Conservation (phyloP, 1,284 basidiomycete genomes). For the Trametes pubescens region DNA sequence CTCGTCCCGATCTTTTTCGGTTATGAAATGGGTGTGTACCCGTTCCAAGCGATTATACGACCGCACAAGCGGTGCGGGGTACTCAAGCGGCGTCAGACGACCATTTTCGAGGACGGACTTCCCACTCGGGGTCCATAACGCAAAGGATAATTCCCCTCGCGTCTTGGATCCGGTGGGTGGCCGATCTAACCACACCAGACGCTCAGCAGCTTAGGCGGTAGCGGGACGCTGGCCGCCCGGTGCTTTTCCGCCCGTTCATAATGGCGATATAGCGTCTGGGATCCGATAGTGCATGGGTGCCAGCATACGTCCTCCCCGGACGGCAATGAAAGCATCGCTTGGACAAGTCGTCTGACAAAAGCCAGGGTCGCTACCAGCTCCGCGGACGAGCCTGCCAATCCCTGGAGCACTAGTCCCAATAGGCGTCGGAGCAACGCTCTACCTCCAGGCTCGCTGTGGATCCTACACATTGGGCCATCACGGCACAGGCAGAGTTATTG, state of each 20-base stretch:
- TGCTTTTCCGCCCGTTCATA: background rate
- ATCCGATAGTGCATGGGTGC: background rate
- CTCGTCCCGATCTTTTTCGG: background rate
- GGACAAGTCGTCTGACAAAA: background rate
- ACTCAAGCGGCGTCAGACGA: background rate
- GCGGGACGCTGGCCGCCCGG: background rate
- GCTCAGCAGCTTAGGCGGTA: background rate
- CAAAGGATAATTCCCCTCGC: background rate
- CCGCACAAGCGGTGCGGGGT: background rate
- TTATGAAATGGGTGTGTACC: background rate
- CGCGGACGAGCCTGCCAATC: background rate
- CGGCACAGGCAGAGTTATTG: too few relatives aligned
- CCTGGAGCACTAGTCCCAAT: background rate
- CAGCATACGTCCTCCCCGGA: background rate
- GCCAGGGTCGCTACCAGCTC: background rate
- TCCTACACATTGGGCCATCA: too few relatives aligned
- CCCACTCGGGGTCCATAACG: background rate
- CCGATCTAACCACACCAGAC: background rate
- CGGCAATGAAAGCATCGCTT: background rate
- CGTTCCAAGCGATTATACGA: background rate
- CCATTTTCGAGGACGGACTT: background rate
- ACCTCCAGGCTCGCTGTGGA: too few relatives aligned
- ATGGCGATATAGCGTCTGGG: background rate
- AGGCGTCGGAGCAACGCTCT: background rate
- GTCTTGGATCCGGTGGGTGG: background rate